Base-by-base conservation (phyloP, 108 stramenopile genomes). In the Epipyxis sp. region DNA sequence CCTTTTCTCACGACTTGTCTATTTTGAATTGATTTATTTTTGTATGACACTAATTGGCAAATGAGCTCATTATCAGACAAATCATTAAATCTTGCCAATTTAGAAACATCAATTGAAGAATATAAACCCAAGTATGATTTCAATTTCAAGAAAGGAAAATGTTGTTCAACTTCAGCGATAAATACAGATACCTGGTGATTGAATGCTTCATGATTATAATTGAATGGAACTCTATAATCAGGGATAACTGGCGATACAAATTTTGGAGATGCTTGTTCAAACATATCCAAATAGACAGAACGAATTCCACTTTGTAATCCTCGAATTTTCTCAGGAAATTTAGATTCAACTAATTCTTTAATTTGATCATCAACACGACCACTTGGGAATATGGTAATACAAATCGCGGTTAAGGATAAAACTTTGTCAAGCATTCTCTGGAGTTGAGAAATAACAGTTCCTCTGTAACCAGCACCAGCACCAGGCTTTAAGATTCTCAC, bases 231-330 rank as follows among this genome's bases (percentile, higher is more conserved):
- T 6, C 20, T 57, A 29, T 46, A 37, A 57, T 74, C 71, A 54
- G 71, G 71, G 27, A 74, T 25, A 39, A 57, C 42, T 27, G 71
- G 35, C 3, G 32, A 74, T 6, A 74, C 43, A 42, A 74, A 74
- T 37, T 74, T 74, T 37, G 71, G 71, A 39, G 41, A 74, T 6
- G 71, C 71, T 43, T 16, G 27, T 74, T 74, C 71, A 42, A 74
- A 74, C n/a, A 74, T 13, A 27, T 74, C 71, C 6, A 29, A 6
- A 6, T 16, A 13, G 6, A 42, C 34, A 46, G 71, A 39, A 25
- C 37, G 27, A 74, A 43, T 42, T 10, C 71, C 71, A 27, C 6
- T 42, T 13, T 6, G 27, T 6, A 74, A 42, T 6, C 32, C 3
- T 13, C 71, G 71, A 13, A 74, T 46, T 39, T 74, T 74, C 41